Conservation (phyloP, 73 alveolate genomes). For the Tetrahymena elliotti region DNA sequence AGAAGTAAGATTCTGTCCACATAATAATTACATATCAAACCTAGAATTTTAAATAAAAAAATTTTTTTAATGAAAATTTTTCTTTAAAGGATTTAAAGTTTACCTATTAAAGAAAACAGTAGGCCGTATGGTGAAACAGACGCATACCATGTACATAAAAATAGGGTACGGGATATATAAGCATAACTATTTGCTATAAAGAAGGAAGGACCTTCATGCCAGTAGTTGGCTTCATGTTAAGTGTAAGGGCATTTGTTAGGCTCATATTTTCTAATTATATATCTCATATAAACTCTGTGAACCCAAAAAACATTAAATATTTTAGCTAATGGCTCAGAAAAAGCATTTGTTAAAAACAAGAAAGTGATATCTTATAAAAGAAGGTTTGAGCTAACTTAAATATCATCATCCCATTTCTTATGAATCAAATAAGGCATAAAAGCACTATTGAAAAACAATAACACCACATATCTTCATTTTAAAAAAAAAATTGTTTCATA, state of each 20-base stretch:
- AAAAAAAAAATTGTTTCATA: background rate
- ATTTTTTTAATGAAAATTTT: background rate
- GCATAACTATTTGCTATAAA: background rate
- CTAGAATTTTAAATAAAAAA: background rate
- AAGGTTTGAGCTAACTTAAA: background rate
- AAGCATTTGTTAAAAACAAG: background rate
- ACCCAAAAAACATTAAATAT: background rate
- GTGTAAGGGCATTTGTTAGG: background rate
- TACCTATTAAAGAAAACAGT: background rate
- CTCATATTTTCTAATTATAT: background rate
- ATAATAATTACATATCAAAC: background rate
- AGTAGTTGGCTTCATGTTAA: background rate
- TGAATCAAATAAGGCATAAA: background rate
- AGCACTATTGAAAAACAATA: background rate
- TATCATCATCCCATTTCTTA: background rate
- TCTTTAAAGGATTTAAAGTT: background rate
- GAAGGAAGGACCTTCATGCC: constrained; percentile 1
- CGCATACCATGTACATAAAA: background rate
- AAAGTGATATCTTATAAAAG: background rate
- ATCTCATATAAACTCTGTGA: background rate
- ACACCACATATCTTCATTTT: background rate
- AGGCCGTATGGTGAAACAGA: background rate
- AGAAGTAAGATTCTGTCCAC: background rate
- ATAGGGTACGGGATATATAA: background rate
- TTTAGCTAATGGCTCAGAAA: background rate